Conservation (phyloP, 768 basidiomycete genomes). For the Tephrocybe sp. region DNA sequence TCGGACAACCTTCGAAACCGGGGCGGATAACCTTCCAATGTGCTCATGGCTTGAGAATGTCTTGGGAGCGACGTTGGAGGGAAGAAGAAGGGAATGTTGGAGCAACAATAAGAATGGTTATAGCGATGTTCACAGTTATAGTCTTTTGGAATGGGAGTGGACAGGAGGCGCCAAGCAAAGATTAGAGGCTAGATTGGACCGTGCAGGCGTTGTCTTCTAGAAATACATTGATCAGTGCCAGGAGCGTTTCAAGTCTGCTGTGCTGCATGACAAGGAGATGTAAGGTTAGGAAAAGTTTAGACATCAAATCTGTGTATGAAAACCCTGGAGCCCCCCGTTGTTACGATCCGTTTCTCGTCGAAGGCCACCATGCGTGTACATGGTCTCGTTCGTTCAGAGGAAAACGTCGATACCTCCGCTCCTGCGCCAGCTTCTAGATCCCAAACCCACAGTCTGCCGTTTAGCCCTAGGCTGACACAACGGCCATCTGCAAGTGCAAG, state of each 20-base stretch:
- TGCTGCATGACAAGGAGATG: too few relatives aligned
- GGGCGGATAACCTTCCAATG: slow-evolving; percentile 41
- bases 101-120: slow-evolving; percentile 31
- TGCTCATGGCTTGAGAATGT: slow-evolving; percentile 43
- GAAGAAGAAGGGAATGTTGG: slow-evolving; percentile 39
- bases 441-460: slow-evolving; percentile 84
- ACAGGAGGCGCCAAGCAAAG: slow-evolving; percentile 27
- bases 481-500: slow-evolving; percentile 79
- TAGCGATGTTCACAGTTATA: slow-evolving; percentile 38
- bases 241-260: too few relatives aligned
- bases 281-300: slow-evolving; percentile 22
- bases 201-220: too few relatives aligned
- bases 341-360: slow-evolving; percentile 74
- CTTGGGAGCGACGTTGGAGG: slow-evolving; percentile 37
- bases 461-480: slow-evolving; percentile 69
- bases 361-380: slow-evolving; percentile 54
- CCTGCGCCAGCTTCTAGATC: slow-evolving; percentile 66
- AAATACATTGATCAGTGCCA: too few relatives aligned
- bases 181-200: slow-evolving; percentile 26
- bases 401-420: slow-evolving; percentile 36
- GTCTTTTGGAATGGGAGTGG: slow-evolving; percentile 44
- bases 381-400: slow-evolving; percentile 10
- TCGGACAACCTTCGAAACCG: slow-evolving; percentile 40
- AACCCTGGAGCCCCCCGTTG: slow-evolving; percentile 38
- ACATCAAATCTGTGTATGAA: slow-evolving; percentile 58